Conservation (phyloP, 345 rosid species). For the Odontarrhena argentea region DNA sequence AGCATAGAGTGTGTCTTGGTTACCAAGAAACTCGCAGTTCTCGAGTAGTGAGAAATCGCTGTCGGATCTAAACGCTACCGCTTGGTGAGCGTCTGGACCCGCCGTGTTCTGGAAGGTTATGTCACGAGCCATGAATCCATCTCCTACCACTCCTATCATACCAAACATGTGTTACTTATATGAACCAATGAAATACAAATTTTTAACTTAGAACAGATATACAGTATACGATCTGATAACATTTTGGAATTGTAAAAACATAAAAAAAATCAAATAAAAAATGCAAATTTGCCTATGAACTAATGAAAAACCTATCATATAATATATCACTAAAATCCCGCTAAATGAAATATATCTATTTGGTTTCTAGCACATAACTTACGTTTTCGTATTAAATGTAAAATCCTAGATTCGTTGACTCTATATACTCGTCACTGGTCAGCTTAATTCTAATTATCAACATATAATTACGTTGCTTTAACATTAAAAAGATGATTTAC, state of each 20-base stretch:
- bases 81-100: constrained; percentile 83
- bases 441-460: background rate
- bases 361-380: background rate
- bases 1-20: constrained; percentile 89
- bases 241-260: background rate
- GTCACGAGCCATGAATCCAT: constrained; percentile 95
- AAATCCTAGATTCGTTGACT: constrained; percentile 6
- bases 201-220: no score
- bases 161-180: background rate
- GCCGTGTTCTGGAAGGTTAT: constrained; percentile 84
- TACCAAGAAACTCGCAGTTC: constrained; percentile 85
- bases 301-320: no score
- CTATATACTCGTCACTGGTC: background rate
- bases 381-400: background rate
- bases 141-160: constrained; percentile 74
- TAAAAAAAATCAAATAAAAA: background rate
- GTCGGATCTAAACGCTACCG: constrained; percentile 89
- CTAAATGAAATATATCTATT: background rate
- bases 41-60: constrained; percentile 75
- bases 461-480: background rate
- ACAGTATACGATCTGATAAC: background rate
- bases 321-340: background rate
- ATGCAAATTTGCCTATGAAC: background rate
- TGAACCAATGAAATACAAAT: no score
- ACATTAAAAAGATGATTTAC: constrained; percentile 1